Evolutionary conservation across 257 asterid species (phyloP).

Genomic region (Solanum sparsipilum): DNA sequence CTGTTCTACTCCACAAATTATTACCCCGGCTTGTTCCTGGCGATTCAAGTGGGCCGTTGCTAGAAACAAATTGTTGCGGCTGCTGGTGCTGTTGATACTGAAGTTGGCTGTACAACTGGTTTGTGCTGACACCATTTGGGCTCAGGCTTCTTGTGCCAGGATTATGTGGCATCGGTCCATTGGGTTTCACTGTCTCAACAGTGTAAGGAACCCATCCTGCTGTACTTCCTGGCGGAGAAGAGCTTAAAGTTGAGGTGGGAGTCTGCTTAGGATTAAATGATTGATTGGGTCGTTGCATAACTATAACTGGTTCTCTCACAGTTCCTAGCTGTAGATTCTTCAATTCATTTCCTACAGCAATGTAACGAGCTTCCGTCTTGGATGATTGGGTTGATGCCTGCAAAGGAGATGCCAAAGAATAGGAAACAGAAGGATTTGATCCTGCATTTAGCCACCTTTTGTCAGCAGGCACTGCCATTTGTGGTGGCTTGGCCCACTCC

Average conservation of each 20-base stretch:
- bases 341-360: slow-evolving; percentile 36
- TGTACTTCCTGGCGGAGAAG: slow-evolving; percentile 40
- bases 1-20: slow-evolving; percentile 31
- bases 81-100: slow-evolving; percentile 30
- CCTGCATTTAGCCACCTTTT: slow-evolving; percentile 50
- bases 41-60: slow-evolving; percentile 22
- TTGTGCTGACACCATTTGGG: slow-evolving; percentile 16
- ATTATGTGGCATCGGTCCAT: slow-evolving; percentile 25
- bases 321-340: slow-evolving; percentile 63
- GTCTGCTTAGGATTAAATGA: slow-evolving; percentile 24
- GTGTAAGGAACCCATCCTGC: slow-evolving; percentile 31
- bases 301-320: slow-evolving; percentile 50
- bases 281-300: slow-evolving; percentile 50
- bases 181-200: slow-evolving; percentile 27
- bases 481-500: slow-evolving; percentile 69
- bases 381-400: slow-evolving; percentile 31
- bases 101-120: slow-evolving; percentile 31
- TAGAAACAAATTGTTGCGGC: slow-evolving; percentile 28
- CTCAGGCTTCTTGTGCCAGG: slow-evolving; percentile 32
- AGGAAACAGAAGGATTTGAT: slow-evolving; percentile 32
- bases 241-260: slow-evolving; percentile 28
- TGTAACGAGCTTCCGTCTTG: slow-evolving; percentile 30
- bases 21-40: slow-evolving; percentile 21
- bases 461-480: slow-evolving; percentile 31
- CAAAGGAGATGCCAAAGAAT: slow-evolving; percentile 26